These are phyloP conservation scores for Paecilomyces sp. DNA, from an alignment of 2,329 filamentous ascomycete species.

Conservation along the genomic window DNA sequence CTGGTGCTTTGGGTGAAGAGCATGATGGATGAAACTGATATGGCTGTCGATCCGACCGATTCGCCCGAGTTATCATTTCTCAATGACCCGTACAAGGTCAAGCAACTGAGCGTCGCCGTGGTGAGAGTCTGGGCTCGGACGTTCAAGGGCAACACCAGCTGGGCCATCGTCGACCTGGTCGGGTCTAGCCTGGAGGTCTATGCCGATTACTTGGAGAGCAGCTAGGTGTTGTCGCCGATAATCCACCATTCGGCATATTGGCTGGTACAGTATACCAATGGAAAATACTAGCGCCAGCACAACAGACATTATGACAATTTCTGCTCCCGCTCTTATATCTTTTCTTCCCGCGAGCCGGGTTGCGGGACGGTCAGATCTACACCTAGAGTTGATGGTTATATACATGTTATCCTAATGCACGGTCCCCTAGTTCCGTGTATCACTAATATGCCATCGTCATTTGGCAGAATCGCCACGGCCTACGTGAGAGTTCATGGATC, in stretches of 20 bases:
- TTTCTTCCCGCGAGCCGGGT: neutral
- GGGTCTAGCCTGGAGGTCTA: conserved; percentile 41
- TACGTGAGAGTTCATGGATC: neutral
- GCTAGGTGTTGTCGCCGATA: conserved; percentile 3
- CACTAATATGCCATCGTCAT: neutral
- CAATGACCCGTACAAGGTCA: conserved; percentile 35
- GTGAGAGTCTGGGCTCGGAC: conserved; percentile 41
- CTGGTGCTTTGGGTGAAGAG: conserved; percentile 42
- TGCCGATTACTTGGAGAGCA: conserved; percentile 35
- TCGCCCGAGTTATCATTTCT: conserved; percentile 36
- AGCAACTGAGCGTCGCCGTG: conserved; percentile 41
- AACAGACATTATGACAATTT: neutral
- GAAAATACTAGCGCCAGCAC: neutral
- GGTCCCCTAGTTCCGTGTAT: neutral
- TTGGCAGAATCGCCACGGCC: neutral
- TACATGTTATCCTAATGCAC: neutral
- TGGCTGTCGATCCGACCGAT: conserved; percentile 32
- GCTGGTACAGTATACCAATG: neutral
- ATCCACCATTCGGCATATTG: neutral
- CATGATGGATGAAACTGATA: conserved; percentile 44
- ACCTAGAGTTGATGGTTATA: neutral
- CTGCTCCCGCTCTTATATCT: neutral
- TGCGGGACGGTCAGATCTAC: neutral
- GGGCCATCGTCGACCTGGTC: conserved; percentile 42
- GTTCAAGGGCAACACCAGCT: conserved; percentile 42